Conservation (phyloP, 164 flowering plant species). For the Macadamia integrifolia region DNA sequence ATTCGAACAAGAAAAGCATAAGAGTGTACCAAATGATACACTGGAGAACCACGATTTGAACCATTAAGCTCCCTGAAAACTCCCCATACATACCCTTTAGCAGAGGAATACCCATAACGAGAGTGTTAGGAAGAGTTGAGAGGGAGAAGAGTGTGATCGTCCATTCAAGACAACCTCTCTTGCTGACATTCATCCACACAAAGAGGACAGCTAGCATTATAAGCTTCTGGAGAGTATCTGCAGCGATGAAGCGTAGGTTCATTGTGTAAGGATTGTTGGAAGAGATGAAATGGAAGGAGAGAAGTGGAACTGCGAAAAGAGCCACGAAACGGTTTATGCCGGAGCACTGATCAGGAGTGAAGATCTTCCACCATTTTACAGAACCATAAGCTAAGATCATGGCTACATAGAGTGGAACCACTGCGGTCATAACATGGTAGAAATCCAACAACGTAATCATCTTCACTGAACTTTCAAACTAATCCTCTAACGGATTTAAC, state of each 20-base stretch:
- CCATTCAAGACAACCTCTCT: slow-evolving; percentile 13
- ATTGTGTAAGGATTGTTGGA: slow-evolving; percentile 21
- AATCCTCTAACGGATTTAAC: not conserved
- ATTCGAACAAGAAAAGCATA: slow-evolving; percentile 22
- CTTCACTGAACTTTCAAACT: not conserved
- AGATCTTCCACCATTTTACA: slow-evolving; percentile 16
- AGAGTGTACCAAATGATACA: slow-evolving; percentile 21
- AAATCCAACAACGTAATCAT: slow-evolving; percentile 9
- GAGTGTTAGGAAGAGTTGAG: slow-evolving; percentile 26
- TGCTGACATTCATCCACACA: slow-evolving; percentile 9
- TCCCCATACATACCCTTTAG: slow-evolving; percentile 21
- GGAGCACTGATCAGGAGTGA: slow-evolving; percentile 16
- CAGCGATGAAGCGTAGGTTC: slow-evolving; percentile 23
- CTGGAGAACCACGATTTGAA: slow-evolving; percentile 22
- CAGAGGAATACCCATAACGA: slow-evolving; percentile 26
- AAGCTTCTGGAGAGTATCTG: slow-evolving; percentile 27
- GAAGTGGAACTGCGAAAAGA: slow-evolving; percentile 15
- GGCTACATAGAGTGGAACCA: slow-evolving; percentile 27
- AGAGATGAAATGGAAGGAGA: slow-evolving; percentile 24
- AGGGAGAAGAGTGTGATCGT: slow-evolving; percentile 21
- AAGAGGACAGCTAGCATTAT: slow-evolving; percentile 11
- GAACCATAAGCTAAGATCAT: slow-evolving; percentile 29
- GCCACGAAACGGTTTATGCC: slow-evolving; percentile 18
- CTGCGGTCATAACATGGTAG: slow-evolving; percentile 21
- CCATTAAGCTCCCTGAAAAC: slow-evolving; percentile 13